Evolutionary conservation across 352 stramenopile genomes (phyloP).

Genomic region (Phytophthora podocarpi): DNA sequence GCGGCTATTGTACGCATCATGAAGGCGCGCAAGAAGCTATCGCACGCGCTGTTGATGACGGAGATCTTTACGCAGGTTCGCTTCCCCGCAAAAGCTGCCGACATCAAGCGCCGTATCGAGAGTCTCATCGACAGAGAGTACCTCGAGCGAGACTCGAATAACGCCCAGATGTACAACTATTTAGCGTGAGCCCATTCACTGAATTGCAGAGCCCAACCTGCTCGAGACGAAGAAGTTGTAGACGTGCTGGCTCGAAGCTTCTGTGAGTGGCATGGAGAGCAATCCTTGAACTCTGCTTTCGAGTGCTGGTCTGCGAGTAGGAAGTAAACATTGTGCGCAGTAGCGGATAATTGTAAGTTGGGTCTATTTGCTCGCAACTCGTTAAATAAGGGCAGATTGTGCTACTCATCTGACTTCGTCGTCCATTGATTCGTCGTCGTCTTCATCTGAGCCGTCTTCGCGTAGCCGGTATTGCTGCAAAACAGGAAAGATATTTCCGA

Average conservation of each 20-base stretch:
- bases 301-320: constrained; percentile 14
- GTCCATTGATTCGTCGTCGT: constrained; percentile 24
- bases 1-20: constrained; percentile 99
- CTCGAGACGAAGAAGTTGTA: constrained; percentile 11
- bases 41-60: constrained; percentile 95
- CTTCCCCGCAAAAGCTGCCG: constrained; percentile 78
- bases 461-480: constrained; percentile 55
- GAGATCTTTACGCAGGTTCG: constrained; percentile 96
- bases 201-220: constrained; percentile 2
- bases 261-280: constrained; percentile 16
- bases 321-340: constrained; percentile 13
- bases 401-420: constrained; percentile 25
- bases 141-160: constrained; percentile 80
- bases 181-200: constrained; percentile 52
- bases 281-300: constrained; percentile 23
- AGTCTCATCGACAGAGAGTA: constrained; percentile 91
- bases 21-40: constrained; percentile 97
- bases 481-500: constrained; percentile 63
- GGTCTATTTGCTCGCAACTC: constrained; percentile 19
- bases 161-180: constrained; percentile 90
- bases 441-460: constrained; percentile 31
- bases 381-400: constrained; percentile 38
- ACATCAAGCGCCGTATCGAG: constrained; percentile 91
- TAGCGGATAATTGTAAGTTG: constrained; percentile 31
- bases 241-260: constrained; percentile 11